Conservation (phyloP, 2,329 filamentous ascomycete genomes). For the Colletotrichum lini region DNA sequence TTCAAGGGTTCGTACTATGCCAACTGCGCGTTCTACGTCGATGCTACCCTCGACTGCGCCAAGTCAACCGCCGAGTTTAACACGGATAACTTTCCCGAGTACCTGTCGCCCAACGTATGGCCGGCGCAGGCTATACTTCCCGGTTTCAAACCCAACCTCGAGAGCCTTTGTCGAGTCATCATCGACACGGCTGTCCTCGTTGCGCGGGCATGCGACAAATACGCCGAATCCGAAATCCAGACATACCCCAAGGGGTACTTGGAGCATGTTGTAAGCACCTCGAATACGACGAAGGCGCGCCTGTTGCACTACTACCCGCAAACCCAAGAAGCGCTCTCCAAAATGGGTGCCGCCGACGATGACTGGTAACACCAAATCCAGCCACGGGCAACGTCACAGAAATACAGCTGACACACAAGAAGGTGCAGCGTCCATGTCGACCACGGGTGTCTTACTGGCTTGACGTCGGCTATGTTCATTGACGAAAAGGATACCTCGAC, state of each 20-base stretch:
- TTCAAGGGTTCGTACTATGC: conserved; percentile 89
- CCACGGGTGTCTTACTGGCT: conserved; percentile 89
- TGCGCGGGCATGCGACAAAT: conserved; percentile 89
- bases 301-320: conserved; percentile 93
- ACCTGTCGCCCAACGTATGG: conserved; percentile 93
- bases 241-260: conserved; percentile 85
- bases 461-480: conserved; percentile 97
- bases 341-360: conserved; percentile 71
- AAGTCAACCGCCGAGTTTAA: conserved; percentile 71
- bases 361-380: conserved; percentile 82
- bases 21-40: conserved; percentile 84
- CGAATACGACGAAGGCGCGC: conserved; percentile 90
- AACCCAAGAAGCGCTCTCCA: conserved; percentile 41
- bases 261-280: conserved; percentile 87
- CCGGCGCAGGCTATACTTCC: conserved; percentile 78
- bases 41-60: conserved; percentile 73
- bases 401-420: background rate
- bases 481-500: conserved; percentile 74
- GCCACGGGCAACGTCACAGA: background rate
- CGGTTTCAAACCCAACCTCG: conserved; percentile 80
- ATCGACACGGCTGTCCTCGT: conserved; percentile 93
- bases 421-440: conserved; percentile 67
- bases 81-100: conserved; percentile 81
- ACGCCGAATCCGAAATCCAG: conserved; percentile 82
- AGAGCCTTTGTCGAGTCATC: conserved; percentile 84